These are phyloP conservation scores for Aspergillus fijiensis DNA, from an alignment of 2,329 filamentous ascomycete genomes.

Conservation along the genomic window DNA sequence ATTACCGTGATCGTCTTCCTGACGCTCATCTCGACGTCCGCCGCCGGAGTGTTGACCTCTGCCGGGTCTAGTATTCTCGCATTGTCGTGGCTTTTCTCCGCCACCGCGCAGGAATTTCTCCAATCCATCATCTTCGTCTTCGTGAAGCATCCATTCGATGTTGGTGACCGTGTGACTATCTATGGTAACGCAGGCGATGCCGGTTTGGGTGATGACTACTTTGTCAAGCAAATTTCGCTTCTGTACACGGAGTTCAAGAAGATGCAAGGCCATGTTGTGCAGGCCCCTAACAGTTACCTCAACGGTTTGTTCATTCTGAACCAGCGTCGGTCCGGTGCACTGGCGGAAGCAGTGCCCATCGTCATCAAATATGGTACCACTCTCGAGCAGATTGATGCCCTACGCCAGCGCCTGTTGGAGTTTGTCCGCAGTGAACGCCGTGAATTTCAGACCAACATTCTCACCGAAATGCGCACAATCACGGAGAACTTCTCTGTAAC, in stretches of 20 bases:
- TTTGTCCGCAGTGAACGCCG: conserved; percentile 84
- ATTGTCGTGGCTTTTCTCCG: conserved; percentile 87
- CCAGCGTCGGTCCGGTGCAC: conserved; percentile 81
- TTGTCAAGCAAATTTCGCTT: conserved; percentile 89
- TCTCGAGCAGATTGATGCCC: conserved; percentile 74
- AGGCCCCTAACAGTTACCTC: conserved; percentile 90
- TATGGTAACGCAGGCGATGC: conserved; percentile 84
- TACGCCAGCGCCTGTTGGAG: conserved; percentile 76
- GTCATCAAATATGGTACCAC: conserved; percentile 87
- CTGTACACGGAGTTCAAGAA: conserved; percentile 98
- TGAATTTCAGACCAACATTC: conserved; percentile 81
- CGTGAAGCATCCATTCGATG: conserved; percentile 95
- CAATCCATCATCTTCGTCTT: conserved; percentile 95
- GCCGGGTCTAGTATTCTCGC: conserved; percentile 85
- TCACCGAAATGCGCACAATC: conserved; percentile 79
- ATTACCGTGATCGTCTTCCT: conserved; percentile 84
- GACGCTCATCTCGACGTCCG: conserved; percentile 83
- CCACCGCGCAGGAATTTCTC: conserved; percentile 89
- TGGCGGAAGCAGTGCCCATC: conserved; percentile 82
- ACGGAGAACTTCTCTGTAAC: conserved; percentile 81
- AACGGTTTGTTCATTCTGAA: conserved; percentile 95
- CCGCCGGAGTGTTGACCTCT: conserved; percentile 86
- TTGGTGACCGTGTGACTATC: conserved; percentile 86
- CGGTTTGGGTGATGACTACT: conserved; percentile 85
- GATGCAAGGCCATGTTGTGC: conserved; percentile 94